These are phyloP conservation scores for Raphanus raphanistrum DNA, from an alignment of 345 rosid genomes.

Conservation along the genomic window DNA sequence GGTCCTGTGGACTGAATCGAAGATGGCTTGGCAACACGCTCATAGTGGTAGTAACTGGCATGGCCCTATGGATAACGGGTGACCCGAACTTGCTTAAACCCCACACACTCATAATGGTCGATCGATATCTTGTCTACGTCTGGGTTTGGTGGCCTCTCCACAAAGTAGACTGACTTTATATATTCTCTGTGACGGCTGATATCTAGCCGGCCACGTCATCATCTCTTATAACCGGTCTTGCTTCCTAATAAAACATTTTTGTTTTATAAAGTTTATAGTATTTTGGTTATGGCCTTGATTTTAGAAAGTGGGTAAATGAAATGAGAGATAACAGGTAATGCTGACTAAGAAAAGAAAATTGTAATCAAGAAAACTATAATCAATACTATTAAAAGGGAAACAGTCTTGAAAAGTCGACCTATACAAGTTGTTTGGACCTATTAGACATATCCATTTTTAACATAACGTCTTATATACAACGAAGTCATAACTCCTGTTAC, in stretches of 20 bases:
- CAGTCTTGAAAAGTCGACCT: too few relatives aligned
- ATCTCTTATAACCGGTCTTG: not conserved
- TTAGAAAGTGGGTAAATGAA: constrained; percentile 6
- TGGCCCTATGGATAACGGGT: constrained; percentile 68
- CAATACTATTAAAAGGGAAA: too few relatives aligned
- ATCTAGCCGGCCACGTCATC: constrained; percentile 44
- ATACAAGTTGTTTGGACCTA: too few relatives aligned
- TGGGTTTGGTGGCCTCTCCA: constrained; percentile 81
- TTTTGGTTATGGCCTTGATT: not conserved
- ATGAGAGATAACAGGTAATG: constrained; percentile 16
- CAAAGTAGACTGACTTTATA: constrained; percentile 64
- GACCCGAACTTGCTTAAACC: constrained; percentile 58
- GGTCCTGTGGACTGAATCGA: constrained; percentile 69
- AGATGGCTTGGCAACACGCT: constrained; percentile 56
- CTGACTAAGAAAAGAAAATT: not conserved
- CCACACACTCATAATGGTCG: constrained; percentile 42
- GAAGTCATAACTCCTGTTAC: too few relatives aligned
- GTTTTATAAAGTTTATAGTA: not conserved
- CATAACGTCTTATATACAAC: too few relatives aligned
- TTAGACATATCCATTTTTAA: too few relatives aligned
- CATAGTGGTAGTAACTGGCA: constrained; percentile 68
- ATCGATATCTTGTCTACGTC: constrained; percentile 77
- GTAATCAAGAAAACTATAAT: not conserved
- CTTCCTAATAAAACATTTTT: not conserved
- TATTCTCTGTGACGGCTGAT: constrained; percentile 50